These are phyloP conservation scores for Globisporangium barbulae DNA, from an alignment of 352 stramenopile species.

Conservation along the genomic window DNA sequence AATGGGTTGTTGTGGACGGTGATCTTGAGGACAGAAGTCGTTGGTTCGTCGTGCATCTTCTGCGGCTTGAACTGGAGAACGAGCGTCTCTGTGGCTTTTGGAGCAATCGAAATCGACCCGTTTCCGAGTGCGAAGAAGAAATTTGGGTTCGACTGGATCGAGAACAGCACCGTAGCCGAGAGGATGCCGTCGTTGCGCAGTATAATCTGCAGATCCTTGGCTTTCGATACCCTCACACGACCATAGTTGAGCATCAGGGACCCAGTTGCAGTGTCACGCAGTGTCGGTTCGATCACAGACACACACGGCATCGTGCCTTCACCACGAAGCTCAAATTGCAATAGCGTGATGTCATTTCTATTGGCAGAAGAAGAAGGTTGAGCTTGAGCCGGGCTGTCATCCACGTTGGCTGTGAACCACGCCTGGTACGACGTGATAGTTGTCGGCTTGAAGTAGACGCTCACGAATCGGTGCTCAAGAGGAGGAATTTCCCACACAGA, in stretches of 20 bases:
- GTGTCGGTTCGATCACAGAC: slow-evolving; percentile 79
- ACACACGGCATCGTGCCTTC: slow-evolving; percentile 93
- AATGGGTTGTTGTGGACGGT: slow-evolving; percentile 91
- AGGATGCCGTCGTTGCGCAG: slow-evolving; percentile 92
- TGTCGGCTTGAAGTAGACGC: slow-evolving; percentile 90
- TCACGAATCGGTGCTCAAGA: slow-evolving; percentile 93
- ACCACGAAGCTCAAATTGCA: slow-evolving; percentile 90
- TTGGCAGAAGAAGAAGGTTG: background rate
- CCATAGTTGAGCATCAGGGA: slow-evolving; percentile 80
- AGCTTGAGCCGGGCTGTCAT: slow-evolving; percentile 53
- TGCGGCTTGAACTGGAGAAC: slow-evolving; percentile 81
- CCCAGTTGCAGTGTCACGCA: slow-evolving; percentile 50
- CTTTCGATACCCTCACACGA: slow-evolving; percentile 70
- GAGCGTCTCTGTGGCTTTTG: slow-evolving; percentile 58
- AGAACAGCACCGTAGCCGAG: slow-evolving; percentile 89
- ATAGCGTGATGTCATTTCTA: slow-evolving; percentile 20
- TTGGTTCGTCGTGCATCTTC: slow-evolving; percentile 64
- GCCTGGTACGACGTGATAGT: slow-evolving; percentile 85
- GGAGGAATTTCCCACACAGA: slow-evolving; percentile 91
- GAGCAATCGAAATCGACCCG: slow-evolving; percentile 69
- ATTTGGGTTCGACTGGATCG: slow-evolving; percentile 70
- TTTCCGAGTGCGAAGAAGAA: slow-evolving; percentile 75
- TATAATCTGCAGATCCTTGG: slow-evolving; percentile 53
- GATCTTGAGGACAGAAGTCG: slow-evolving; percentile 61
- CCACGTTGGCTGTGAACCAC: slow-evolving; percentile 79